phyloP scores from a whole-genome alignment of 139 green algal species.

The Coccomyxa sp. region DNA sequence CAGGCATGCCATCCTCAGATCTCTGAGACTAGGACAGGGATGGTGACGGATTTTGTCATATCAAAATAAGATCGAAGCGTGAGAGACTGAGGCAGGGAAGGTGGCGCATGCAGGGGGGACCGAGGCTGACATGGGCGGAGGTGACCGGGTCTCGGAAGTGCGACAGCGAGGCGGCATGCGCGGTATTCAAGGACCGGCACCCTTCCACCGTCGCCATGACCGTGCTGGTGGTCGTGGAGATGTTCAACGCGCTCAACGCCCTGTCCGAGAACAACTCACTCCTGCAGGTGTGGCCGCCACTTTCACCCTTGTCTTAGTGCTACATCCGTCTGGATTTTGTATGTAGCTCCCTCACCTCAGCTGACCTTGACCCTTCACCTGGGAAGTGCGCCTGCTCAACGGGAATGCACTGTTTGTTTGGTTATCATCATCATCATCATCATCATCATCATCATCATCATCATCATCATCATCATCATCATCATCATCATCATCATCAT shows the following conservation, averaged over 20 bases:
- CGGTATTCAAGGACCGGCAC: slow-evolving; percentile 57
- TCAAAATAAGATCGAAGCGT: no score
- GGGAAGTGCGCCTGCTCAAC: not conserved
- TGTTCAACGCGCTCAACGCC: slow-evolving; percentile 99
- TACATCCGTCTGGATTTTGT: no score
- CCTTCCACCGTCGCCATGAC: slow-evolving; percentile 86
- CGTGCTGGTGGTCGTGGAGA: slow-evolving; percentile 97
- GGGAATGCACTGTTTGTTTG: not conserved
- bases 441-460: no score
- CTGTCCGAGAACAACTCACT: slow-evolving; percentile 79
- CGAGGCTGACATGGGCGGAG: slow-evolving; percentile 57
- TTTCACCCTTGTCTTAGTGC: not conserved
- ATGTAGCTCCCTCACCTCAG: not conserved
- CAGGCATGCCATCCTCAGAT: no score
- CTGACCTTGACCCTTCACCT: not conserved
- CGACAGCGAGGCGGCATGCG: slow-evolving; percentile 45
- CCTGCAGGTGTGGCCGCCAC: slow-evolving; percentile 29
- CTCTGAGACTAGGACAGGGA: no score
- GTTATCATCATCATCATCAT: no score
- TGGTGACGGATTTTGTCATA: no score
- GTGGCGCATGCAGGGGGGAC: slow-evolving; percentile 41
- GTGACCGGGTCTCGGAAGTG: slow-evolving; percentile 54
- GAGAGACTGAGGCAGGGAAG: no score
- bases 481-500: no score
- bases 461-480: no score